Evolutionary conservation across 2,329 filamentous ascomycete species (phyloP).

Genomic region (Malbranchea zuffiana): DNA sequence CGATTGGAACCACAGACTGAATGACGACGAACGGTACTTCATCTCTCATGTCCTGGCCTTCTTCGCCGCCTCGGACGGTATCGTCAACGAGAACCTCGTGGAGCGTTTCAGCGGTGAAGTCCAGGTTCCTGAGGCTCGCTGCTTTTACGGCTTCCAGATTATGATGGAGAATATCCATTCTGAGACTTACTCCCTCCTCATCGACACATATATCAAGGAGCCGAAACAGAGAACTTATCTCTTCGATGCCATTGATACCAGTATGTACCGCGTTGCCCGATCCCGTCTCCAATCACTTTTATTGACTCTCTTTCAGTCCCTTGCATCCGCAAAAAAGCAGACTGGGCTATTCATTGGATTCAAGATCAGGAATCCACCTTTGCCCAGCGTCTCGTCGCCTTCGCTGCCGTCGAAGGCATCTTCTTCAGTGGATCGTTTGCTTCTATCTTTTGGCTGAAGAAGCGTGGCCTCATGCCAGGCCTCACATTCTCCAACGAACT

Average conservation of each 20-base stretch:
- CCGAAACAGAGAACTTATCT: constrained; percentile 85
- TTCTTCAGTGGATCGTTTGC: constrained; percentile 99
- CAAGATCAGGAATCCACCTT: constrained; percentile 87
- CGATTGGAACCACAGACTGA: constrained; percentile 98
- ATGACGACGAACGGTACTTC: constrained; percentile 95
- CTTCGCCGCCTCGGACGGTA: constrained; percentile 97
- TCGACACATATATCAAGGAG: constrained; percentile 99
- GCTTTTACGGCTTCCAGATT: constrained; percentile 99
- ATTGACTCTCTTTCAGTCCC: constrained; percentile 57
- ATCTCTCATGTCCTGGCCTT: constrained; percentile 97
- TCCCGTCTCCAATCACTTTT: constrained; percentile 3
- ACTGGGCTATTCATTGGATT: constrained; percentile 96
- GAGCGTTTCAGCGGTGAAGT: constrained; percentile 97
- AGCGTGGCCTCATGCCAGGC: constrained; percentile 97
- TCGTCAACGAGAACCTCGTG: constrained; percentile 98
- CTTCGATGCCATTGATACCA: constrained; percentile 98
- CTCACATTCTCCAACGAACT: constrained; percentile 99
- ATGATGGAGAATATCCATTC: constrained; percentile 99
- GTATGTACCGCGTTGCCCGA: constrained; percentile 38
- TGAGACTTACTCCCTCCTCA: constrained; percentile 97
- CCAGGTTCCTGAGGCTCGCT: constrained; percentile 92
- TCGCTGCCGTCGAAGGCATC: constrained; percentile 96
- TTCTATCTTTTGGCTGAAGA: constrained; percentile 99
- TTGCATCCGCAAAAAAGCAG: constrained; percentile 95
- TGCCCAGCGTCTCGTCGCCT: constrained; percentile 87